Conservation (phyloP, 495 filamentous ascomycete species). For the Aspergillus bridgeri region DNA sequence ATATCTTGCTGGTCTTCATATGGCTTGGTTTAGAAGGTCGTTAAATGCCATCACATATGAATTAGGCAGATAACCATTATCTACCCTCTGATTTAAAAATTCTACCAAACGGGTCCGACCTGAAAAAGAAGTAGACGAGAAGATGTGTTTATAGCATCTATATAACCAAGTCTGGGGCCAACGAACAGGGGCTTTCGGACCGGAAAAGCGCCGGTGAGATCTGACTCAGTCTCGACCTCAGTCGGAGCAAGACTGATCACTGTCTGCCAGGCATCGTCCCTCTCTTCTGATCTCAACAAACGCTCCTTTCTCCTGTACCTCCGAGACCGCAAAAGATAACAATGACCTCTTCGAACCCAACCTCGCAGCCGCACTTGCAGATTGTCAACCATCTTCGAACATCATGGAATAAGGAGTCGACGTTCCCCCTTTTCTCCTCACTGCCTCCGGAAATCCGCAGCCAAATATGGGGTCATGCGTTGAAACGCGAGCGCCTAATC, state of each 20-base stretch:
- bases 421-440: background rate
- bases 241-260: background rate
- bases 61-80: too few species aligned
- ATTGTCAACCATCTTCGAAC: background rate
- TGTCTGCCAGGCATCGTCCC: background rate
- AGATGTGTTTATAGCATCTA: too few species aligned
- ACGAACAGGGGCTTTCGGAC: too few species aligned
- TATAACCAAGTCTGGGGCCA: too few species aligned
- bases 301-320: background rate
- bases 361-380: conserved; percentile 2
- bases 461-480: background rate
- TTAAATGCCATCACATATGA: too few species aligned
- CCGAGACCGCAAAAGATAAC: background rate
- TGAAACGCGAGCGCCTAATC: background rate
- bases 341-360: background rate
- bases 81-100: too few species aligned
- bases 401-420: background rate
- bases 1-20: too few species aligned
- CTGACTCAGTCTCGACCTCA: background rate
- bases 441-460: conserved; percentile 1
- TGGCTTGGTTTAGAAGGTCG: too few species aligned
- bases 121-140: too few species aligned
- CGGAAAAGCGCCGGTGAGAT: too few species aligned
- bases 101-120: too few species aligned
- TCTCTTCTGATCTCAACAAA: background rate